phyloP scores from a whole-genome alignment of 2,329 filamentous ascomycete species.

The Aspergillus luchuensis region DNA sequence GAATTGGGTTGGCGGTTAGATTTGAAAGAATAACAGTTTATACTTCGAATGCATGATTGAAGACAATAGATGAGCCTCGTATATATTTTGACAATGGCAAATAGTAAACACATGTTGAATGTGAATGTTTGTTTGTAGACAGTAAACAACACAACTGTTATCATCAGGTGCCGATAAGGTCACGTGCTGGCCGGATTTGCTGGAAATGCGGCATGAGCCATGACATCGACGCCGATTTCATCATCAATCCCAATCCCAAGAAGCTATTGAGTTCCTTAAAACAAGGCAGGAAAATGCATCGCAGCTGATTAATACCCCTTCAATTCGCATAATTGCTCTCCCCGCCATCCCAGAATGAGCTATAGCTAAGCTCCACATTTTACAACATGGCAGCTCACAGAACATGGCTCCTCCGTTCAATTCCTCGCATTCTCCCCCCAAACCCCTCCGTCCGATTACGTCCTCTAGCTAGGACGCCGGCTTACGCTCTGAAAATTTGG shows the following conservation, averaged over 20 bases:
- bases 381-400: constrained; percentile 25
- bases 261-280: not conserved
- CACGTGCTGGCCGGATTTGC: constrained; percentile 7
- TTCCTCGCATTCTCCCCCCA: constrained; percentile 18
- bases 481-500: constrained; percentile 8
- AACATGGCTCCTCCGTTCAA: constrained; percentile 22
- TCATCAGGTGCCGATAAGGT: constrained; percentile 14
- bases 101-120: too few relatives aligned
- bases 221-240: not conserved
- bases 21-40: too few relatives aligned
- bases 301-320: not conserved
- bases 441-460: constrained; percentile 20
- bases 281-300: constrained; percentile 4
- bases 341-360: constrained; percentile 18
- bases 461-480: constrained; percentile 14
- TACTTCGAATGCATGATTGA: too few relatives aligned
- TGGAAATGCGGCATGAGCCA: constrained; percentile 6
- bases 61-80: too few relatives aligned
- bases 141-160: not conserved
- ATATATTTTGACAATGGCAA: too few relatives aligned
- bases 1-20: too few relatives aligned
- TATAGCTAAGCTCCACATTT: constrained; percentile 13
- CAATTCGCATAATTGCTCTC: not conserved
- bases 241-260: not conserved
- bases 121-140: not conserved